phyloP scores from a whole-genome alignment of 495 filamentous ascomycete species.

The Cryomyces antarcticus region DNA sequence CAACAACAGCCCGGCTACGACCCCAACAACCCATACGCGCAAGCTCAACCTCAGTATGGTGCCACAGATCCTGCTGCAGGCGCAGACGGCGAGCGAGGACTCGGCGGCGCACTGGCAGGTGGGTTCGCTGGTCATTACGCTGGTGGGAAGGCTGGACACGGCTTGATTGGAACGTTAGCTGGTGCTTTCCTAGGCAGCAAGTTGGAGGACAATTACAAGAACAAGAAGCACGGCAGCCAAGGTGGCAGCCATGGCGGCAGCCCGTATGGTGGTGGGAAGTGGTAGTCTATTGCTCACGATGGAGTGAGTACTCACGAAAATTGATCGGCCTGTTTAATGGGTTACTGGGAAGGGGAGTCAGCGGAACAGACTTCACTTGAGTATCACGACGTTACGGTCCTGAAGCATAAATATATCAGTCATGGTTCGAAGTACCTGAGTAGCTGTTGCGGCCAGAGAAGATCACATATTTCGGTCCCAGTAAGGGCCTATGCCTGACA shows the following conservation, averaged over 20 bases:
- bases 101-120: slow-evolving; percentile 17
- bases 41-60: slow-evolving; percentile 8
- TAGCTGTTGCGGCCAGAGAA: too few relatives aligned
- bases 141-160: slow-evolving; percentile 18
- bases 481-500: too few relatives aligned
- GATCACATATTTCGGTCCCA: too few relatives aligned
- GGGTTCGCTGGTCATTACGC: slow-evolving; percentile 16
- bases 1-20: slow-evolving; percentile 9
- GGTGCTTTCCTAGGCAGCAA: slow-evolving; percentile 20
- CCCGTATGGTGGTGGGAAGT: background rate
- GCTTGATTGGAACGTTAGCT: slow-evolving; percentile 14
- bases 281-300: too few relatives aligned
- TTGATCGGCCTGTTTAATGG: too few relatives aligned
- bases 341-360: too few relatives aligned
- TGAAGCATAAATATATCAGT: too few relatives aligned
- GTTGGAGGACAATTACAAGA: slow-evolving; percentile 19
- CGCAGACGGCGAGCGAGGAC: slow-evolving; percentile 17
- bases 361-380: too few relatives aligned
- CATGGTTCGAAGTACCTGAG: too few relatives aligned
- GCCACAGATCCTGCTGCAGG: slow-evolving; percentile 11
- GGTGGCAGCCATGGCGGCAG: background rate
- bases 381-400: too few relatives aligned
- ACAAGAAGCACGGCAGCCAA: slow-evolving; percentile 10
- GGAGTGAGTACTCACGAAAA: too few relatives aligned
- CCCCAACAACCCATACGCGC: slow-evolving; percentile 11